Evolutionary conservation across 768 basidiomycete genomes (phyloP), one percentile per base, ranked within the genome.

Genomic region (Harrya chromipes): DNA sequence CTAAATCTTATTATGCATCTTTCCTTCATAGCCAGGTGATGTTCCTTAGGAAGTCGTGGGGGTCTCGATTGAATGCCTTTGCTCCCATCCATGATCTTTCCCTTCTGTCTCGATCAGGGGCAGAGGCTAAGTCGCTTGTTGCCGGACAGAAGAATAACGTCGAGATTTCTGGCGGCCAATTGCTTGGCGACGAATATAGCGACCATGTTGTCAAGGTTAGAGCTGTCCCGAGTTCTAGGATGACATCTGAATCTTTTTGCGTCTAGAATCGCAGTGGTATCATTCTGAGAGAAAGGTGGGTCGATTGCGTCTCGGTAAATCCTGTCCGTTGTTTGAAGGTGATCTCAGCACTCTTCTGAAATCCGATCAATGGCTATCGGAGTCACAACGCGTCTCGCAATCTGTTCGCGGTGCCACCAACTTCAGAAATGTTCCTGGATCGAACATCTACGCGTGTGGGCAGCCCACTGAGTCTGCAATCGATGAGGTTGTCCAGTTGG

Each of bases 151-250:
- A 82, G 65, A 85, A 89, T 54, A 84, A 86, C 58, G 79, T 84
- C 11, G 84, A 80, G 29, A 87, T 85, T 50, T 71, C 80, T 19
- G 92, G 92, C 10, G 92, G 90, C 0, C 89, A 87, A 62, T 81
- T 97, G 38, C 73, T 94, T 1, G 95, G 93, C 5, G 94, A 97
- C 63, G 97, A 99, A 66, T 98, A 92, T 73, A 92, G 91, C 3
- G 88, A 90, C 36, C 90, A 94, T 64, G 92, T 98, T 39, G 83
- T 99, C 27, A 87, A 87, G 77, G 90, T 89, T 50, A 24, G 75
- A 39, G 46, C 19, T 21, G 14, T 38, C 44, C 23, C 13, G 2
- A n/a, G 23, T 16, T 21, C 40, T 27, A 17, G 27, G 44, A 37
- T 33, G 44, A 39, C 13, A 29, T 17, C 36, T 40, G 40, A 46